Evolutionary conservation across 2,329 filamentous ascomycete genomes (phyloP).

Genomic region (Penicillium sp.): DNA sequence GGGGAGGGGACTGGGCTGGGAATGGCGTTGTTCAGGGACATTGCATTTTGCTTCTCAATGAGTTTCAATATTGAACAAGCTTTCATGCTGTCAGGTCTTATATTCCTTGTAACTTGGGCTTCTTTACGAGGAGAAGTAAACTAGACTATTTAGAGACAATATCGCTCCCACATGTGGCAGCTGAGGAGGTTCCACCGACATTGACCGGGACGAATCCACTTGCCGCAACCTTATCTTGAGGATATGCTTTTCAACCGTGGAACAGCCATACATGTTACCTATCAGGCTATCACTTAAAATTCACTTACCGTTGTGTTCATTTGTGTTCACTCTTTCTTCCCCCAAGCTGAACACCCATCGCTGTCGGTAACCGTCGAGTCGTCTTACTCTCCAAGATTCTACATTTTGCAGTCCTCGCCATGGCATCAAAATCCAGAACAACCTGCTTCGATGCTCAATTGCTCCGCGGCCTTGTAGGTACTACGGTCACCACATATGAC

Average conservation of each 20-base stretch:
- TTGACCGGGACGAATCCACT: neutral
- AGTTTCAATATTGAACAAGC: neutral
- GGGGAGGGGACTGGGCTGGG: neutral
- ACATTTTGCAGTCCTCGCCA: neutral
- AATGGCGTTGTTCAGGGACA: neutral
- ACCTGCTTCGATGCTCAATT: conserved; percentile 13
- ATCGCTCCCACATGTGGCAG: too few relatives aligned
- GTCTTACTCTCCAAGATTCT: neutral
- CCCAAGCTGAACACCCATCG: neutral
- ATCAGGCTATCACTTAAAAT: too few relatives aligned
- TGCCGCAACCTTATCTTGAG: neutral
- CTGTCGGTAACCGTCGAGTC: neutral
- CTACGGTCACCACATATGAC: conserved; percentile 14
- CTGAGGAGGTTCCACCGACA: too few relatives aligned
- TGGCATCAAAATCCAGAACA: conserved; percentile 4
- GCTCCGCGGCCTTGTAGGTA: conserved; percentile 16
- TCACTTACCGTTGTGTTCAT: neutral
- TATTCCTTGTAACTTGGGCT: too few relatives aligned
- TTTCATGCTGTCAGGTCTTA: too few relatives aligned
- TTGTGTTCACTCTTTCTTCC: neutral
- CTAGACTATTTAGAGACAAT: too few relatives aligned
- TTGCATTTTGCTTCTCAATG: neutral
- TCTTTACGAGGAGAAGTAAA: too few relatives aligned
- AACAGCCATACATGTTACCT: too few relatives aligned
- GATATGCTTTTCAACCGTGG: too few relatives aligned